Evolutionary conservation across 2,329 filamentous ascomycete species (phyloP).

Genomic region (Fusarium sp.): DNA sequence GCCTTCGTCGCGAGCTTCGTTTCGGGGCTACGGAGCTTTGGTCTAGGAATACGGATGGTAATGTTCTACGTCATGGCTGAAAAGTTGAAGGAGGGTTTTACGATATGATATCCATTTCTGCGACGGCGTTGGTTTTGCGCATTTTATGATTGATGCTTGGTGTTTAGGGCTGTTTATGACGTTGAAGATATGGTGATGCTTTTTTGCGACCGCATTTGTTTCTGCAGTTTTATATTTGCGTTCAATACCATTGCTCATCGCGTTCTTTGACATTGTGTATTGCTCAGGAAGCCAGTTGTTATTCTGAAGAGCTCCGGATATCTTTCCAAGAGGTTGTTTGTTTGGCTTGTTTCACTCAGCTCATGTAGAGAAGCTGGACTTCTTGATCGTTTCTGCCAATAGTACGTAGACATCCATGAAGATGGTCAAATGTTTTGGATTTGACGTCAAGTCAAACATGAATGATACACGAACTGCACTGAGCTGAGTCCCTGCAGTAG

Average conservation of each 20-base stretch:
- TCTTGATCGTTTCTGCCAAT: not conserved
- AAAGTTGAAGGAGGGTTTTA: conserved; percentile 7
- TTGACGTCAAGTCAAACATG: not conserved
- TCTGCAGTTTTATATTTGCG: conserved; percentile 8
- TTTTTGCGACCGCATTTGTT: conserved; percentile 10
- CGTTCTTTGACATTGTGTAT: not conserved
- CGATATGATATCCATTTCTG: conserved; percentile 10
- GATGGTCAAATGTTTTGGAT: not conserved
- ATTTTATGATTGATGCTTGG: conserved; percentile 14
- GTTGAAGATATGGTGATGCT: not conserved
- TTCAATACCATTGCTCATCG: conserved; percentile 16
- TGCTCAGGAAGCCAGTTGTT: not conserved
- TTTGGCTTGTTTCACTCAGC: not conserved
- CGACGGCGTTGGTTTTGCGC: conserved; percentile 23
- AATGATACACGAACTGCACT: not conserved
- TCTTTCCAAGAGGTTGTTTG: not conserved
- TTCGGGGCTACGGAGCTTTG: conserved; percentile 33
- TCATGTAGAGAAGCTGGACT: not conserved
- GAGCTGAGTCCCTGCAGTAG: not conserved
- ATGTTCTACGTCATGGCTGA: not conserved
- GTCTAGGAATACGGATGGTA: conserved; percentile 5
- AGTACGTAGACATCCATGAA: not conserved
- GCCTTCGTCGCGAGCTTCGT: conserved; percentile 35
- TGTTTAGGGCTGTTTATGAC: conserved; percentile 10
- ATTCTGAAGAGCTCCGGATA: not conserved